Conservation (phyloP, 1,139 yeast genomes). For the Kodamaea arcana region DNA sequence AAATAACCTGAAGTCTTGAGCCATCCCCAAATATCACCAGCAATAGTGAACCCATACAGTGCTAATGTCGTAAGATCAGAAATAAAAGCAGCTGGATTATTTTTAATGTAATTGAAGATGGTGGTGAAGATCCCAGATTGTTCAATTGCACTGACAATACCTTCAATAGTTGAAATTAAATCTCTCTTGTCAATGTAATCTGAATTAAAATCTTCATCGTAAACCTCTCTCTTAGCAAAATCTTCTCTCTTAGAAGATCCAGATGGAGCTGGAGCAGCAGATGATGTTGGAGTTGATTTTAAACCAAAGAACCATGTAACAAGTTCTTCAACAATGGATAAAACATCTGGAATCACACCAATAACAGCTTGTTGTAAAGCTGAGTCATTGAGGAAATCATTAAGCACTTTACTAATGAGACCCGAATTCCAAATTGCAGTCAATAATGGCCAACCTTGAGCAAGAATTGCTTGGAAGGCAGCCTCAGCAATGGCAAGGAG, state of each 20-base stretch:
- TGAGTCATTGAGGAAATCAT: constrained; percentile 29
- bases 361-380: constrained; percentile 35
- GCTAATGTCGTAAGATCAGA: constrained; percentile 32
- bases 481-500: constrained; percentile 25
- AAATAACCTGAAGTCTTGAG: constrained; percentile 39
- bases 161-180: constrained; percentile 23
- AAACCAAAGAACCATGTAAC: constrained; percentile 17
- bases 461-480: constrained; percentile 33
- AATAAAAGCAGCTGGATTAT: constrained; percentile 36
- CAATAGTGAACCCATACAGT: constrained; percentile 31
- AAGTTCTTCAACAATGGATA: constrained; percentile 32
- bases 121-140: constrained; percentile 34
- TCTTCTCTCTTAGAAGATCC: constrained; percentile 8
- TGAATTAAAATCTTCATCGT: constrained; percentile 7
- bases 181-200: constrained; percentile 38
- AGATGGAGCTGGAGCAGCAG: constrained; percentile 9
- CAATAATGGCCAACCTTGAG: constrained; percentile 42
- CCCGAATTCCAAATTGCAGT: constrained; percentile 45
- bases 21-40: constrained; percentile 37
- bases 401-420: constrained; percentile 33
- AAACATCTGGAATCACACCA: constrained; percentile 31
- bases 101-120: constrained; percentile 32
- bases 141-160: constrained; percentile 27
- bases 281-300: neutral
- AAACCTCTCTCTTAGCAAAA: constrained; percentile 17